Evolutionary conservation across 257 asterid species (phyloP), one percentile per base, ranked within the genome.

Genomic region (Salvia hispanica): DNA sequence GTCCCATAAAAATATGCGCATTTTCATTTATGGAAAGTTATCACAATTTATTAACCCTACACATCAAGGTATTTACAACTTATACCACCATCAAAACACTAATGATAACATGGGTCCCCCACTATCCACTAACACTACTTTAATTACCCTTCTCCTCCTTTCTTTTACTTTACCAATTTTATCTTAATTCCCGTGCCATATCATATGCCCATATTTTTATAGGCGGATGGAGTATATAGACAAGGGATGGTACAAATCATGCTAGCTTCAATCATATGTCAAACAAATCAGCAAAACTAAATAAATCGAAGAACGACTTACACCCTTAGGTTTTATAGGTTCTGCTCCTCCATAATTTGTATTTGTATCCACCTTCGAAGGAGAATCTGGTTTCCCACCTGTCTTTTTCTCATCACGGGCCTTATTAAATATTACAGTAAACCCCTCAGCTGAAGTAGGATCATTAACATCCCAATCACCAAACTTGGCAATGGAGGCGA

Each of bases 391-490:
- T 74, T 90, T 88, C 65, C 96, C 96, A 47, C 97, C 95, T 3
- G 97, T 93, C 80, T 93, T 93, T 77, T 93, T 93, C 84, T 90
- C 98, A 83, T 93, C 83, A 76, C 98, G 82, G 73, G 98, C 98
- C 78, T 93, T 93, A 89, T 93, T 93, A 67, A 93, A 93, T 72
- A 93, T 90, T 71, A 90, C 98, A 72, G 98, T 93, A 80, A 90
- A 93, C 18, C 97, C 98, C 80, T 93, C 98, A 21, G 98, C 98
- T 25, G 98, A 93, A 74, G 98, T 88, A 55, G 98, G 98, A 78
- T 92, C 97, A 67, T 92, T 92, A 21, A 90, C 98, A 69, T 93
- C 97, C 98, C 98, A 93, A 66, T 93, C 98, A 74, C 98, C 98
- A 75, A 93, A 93, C 84, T 90, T 93, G 98, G 98, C 90, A 93